Conservation (phyloP, 2,329 filamentous ascomycete species). For the Colletotrichum lini region DNA sequence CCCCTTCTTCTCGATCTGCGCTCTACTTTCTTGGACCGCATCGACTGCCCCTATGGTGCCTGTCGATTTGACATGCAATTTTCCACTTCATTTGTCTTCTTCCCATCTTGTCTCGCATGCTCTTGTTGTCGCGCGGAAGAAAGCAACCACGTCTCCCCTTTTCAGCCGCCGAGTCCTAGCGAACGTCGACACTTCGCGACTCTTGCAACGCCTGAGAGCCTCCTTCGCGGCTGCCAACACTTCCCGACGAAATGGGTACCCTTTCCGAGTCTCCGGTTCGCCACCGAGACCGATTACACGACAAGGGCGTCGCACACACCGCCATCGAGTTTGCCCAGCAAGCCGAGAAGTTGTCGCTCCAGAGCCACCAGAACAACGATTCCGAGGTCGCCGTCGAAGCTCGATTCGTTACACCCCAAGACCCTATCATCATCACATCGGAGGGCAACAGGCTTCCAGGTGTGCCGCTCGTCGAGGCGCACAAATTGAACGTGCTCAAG, state of each 20-base stretch:
- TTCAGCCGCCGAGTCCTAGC: neutral
- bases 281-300: conserved; percentile 27
- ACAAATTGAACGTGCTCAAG: conserved; percentile 76
- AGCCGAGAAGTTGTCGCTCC: conserved; percentile 69
- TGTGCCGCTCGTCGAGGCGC: conserved; percentile 78
- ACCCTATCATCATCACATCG: conserved; percentile 79
- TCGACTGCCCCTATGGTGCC: conserved; percentile 28
- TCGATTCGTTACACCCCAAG: conserved; percentile 76
- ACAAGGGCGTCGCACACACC: conserved; percentile 52
- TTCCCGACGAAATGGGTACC: conserved; percentile 26
- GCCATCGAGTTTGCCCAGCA: conserved; percentile 74
- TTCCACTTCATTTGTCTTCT: neutral
- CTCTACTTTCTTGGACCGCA: conserved; percentile 27
- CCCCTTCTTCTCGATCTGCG: conserved; percentile 29
- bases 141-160: neutral
- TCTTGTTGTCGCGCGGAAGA: conserved; percentile 1
- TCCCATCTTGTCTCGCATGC: conserved; percentile 9
- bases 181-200: neutral
- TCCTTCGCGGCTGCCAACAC: neutral
- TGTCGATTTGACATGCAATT: conserved; percentile 30
- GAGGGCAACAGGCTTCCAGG: conserved; percentile 77
- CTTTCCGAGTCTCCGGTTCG: conserved; percentile 38
- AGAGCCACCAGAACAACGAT: conserved; percentile 48
- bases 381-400: conserved; percentile 71
- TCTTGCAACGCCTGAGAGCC: conserved; percentile 9